Evolutionary conservation across 116 monocot species (phyloP).

Genomic region (Trichopus zeylanicus): DNA sequence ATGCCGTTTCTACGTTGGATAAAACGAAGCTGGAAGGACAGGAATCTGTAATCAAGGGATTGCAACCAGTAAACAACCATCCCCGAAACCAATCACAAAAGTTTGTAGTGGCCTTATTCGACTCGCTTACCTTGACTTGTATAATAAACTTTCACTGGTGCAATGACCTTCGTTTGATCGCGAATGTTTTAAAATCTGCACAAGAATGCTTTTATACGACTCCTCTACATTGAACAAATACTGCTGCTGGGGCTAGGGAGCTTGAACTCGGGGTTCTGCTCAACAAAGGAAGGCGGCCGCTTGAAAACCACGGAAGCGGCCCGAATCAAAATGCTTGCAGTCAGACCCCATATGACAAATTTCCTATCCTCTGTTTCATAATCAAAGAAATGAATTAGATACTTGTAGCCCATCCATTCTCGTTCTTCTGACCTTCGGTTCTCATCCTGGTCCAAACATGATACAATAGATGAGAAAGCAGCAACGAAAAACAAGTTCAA

Average conservation of each 20-base stretch:
- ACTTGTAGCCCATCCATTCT: constrained; percentile 54
- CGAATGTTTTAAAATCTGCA: neutral
- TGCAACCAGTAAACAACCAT: no score
- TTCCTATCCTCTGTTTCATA: constrained; percentile 31
- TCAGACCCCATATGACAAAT: constrained; percentile 86
- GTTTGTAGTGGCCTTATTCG: no score
- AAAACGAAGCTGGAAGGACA: no score
- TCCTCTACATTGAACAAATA: neutral
- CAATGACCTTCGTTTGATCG: no score
- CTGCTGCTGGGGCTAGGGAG: neutral
- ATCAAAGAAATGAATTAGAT: constrained; percentile 68
- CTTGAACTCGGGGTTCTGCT: constrained; percentile 23
- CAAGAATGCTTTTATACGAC: neutral
- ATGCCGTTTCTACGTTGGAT: no score
- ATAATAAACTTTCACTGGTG: no score
- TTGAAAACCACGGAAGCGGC: constrained; percentile 75
- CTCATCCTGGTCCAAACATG: constrained; percentile 48
- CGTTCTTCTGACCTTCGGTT: constrained; percentile 61
- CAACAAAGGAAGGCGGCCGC: constrained; percentile 55
- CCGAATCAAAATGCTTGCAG: constrained; percentile 74
- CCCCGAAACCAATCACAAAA: no score
- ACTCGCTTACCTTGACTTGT: no score
- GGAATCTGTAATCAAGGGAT: no score
- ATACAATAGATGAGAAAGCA: neutral
- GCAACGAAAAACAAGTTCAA: neutral